A percentile compares a stretch with the other conserved stretches of the same genome.
Evolutionary conservation across 148 eudicot species (phyloP).

Genomic region (Chenopodium quinoa): DNA sequence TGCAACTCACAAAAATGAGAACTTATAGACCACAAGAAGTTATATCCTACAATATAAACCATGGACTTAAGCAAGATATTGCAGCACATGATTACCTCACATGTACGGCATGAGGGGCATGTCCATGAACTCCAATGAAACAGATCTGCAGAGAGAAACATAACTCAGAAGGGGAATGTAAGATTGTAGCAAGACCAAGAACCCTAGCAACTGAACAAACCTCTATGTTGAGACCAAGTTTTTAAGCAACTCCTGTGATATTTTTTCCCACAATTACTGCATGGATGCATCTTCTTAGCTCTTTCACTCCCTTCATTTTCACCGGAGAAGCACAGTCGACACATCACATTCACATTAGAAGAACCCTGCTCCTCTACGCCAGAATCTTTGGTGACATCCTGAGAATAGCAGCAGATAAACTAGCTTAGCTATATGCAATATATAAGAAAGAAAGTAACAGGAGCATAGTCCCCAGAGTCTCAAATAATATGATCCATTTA

Average conservation of each 20-base stretch:
- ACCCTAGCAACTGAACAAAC: conserved; percentile 30
- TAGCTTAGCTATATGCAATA: not conserved
- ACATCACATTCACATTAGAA: conserved; percentile 67
- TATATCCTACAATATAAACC: not conserved
- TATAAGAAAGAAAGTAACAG: not conserved
- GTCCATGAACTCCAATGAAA: conserved; percentile 99
- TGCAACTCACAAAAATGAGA: not conserved
- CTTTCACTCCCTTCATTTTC: conserved; percentile 85
- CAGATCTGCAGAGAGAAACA: conserved; percentile 52
- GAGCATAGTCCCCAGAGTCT: not conserved
- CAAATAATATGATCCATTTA: not conserved
- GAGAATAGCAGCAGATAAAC: conserved; percentile 5
- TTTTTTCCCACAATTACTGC: conserved; percentile 84
- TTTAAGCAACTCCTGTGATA: conserved; percentile 90
- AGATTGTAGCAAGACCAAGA: conserved; percentile 3
- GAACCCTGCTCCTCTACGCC: conserved; percentile 63
- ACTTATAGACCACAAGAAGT: not conserved
- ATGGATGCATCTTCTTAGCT: conserved; percentile 87
- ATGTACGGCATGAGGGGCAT: conserved; percentile 88
- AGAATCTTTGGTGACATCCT: conserved; percentile 58
- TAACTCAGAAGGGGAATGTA: conserved; percentile 1
- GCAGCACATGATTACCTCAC: conserved; percentile 59
- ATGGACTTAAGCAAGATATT: not conserved
- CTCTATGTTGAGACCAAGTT: conserved; percentile 87
- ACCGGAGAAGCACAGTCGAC: conserved; percentile 87